Conservation (phyloP, 2,329 filamentous ascomycete species). For the Thermoascus crustaceus region DNA sequence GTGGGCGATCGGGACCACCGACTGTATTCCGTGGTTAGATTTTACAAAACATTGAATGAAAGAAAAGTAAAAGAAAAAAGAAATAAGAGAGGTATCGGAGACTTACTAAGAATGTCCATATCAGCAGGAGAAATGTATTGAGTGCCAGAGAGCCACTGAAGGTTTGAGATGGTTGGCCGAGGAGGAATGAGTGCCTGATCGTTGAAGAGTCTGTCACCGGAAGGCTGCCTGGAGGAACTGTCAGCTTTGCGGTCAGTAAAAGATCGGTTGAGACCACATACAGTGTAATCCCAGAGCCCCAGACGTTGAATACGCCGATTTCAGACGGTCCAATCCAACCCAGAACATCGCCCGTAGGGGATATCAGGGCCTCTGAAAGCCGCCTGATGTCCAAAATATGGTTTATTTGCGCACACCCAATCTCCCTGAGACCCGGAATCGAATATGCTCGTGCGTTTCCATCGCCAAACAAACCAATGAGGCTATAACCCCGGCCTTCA, state of each 20-base stretch:
- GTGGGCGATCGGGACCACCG: conserved; percentile 77
- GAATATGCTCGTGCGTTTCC: conserved; percentile 71
- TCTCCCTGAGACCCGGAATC: conserved; percentile 80
- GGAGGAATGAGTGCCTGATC: conserved; percentile 64
- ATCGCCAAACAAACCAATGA: conserved; percentile 81
- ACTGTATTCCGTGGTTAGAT: conserved; percentile 36
- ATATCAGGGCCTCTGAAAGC: conserved; percentile 62
- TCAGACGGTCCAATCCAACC: conserved; percentile 87
- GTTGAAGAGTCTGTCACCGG: conserved; percentile 70
- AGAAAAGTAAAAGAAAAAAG: neutral
- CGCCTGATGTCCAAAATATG: conserved; percentile 65
- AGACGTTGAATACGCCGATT: conserved; percentile 72
- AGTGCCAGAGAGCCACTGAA: conserved; percentile 95
- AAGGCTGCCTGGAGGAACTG: conserved; percentile 31
- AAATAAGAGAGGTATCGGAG: conserved; percentile 1
- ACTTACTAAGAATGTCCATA: conserved; percentile 68
- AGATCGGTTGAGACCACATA: conserved; percentile 32
- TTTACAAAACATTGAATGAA: neutral
- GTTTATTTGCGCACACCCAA: conserved; percentile 57
- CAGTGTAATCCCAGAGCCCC: conserved; percentile 63
- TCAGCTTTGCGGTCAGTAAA: conserved; percentile 9
- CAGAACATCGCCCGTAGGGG: conserved; percentile 70
- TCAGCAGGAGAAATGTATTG: conserved; percentile 82
- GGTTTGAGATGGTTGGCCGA: conserved; percentile 84
- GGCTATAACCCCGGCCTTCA: conserved; percentile 64